Conservation (phyloP, 192 early-diverging fungal genomes). For the Gamsiella multidivaricata region DNA sequence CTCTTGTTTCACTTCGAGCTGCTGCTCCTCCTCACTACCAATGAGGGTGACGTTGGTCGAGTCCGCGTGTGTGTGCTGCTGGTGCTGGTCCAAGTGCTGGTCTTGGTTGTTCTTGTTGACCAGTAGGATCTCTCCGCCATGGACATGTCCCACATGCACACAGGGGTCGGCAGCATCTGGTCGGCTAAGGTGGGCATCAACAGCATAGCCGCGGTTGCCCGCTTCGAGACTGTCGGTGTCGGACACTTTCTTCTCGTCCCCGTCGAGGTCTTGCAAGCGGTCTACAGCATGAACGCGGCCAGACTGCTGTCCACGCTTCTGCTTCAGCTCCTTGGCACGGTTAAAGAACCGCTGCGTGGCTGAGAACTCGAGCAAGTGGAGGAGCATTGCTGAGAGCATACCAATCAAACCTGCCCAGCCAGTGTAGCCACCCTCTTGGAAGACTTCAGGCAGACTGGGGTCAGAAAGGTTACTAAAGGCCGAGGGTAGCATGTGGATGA, state of each 20-base stretch:
- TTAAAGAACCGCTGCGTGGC: constrained; percentile 49
- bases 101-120: constrained; percentile 26
- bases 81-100: constrained; percentile 14
- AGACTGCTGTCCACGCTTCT: background rate
- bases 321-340: constrained; percentile 1
- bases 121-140: constrained; percentile 44
- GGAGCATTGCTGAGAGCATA: constrained; percentile 73
- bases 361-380: constrained; percentile 74
- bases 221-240: constrained; percentile 22
- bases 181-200: background rate
- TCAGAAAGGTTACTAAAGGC: constrained; percentile 60
- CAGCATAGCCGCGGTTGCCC: constrained; percentile 1
- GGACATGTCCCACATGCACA: constrained; percentile 34
- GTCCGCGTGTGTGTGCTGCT: background rate
- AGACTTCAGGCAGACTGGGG: constrained; percentile 56
- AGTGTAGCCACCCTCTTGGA: constrained; percentile 58
- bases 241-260: background rate
- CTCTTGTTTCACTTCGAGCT: constrained; percentile 34
- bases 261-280: background rate
- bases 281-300: constrained; percentile 19
- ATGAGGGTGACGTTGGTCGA: constrained; percentile 3
- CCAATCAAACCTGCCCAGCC: constrained; percentile 72
- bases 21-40: background rate
- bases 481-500: constrained; percentile 79
- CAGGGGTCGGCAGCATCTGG: constrained; percentile 2